A percentile compares a stretch with the other conserved stretches of the same genome.
These are phyloP conservation scores for Boletellus dicymbophilus DNA, from an alignment of 1,284 basidiomycete species.

Conservation along the genomic window DNA sequence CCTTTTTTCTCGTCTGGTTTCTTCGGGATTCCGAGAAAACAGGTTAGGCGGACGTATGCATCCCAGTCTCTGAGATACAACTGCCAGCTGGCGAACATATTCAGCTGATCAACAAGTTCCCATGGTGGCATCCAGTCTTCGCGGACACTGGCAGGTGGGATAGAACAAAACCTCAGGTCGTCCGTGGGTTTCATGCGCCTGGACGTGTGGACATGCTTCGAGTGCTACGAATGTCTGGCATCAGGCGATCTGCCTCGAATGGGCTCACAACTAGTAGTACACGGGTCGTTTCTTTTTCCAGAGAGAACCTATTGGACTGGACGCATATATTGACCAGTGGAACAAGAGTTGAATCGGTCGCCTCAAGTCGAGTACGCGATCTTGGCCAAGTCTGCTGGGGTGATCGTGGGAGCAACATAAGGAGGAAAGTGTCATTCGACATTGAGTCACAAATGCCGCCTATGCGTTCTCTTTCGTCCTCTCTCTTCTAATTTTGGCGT, in stretches of 20 bases:
- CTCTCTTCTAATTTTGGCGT: no score
- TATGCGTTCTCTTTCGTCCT: no score
- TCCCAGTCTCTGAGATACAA: slow-evolving; percentile 16
- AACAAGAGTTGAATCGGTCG: no score
- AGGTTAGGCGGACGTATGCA: slow-evolving; percentile 22
- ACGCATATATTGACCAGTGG: no score
- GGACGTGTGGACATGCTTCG: slow-evolving; percentile 32
- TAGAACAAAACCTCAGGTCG: slow-evolving; percentile 35
- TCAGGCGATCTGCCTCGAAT: no score
- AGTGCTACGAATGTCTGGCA: no score
- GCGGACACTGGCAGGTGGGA: slow-evolving; percentile 29
- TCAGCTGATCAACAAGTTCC: background rate
- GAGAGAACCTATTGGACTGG: no score
- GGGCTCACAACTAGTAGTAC: no score
- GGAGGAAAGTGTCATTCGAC: slow-evolving; percentile 58
- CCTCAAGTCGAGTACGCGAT: no score
- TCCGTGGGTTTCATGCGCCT: slow-evolving; percentile 37
- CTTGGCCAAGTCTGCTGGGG: slow-evolving; percentile 57
- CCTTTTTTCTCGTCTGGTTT: background rate
- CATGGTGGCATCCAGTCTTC: background rate
- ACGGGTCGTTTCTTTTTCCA: no score
- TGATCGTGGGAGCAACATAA: slow-evolving; percentile 59
- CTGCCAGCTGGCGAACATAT: slow-evolving; percentile 41
- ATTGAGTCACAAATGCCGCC: slow-evolving; percentile 25
- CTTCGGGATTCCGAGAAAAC: background rate